Percentiles rank a stretch among this genome's conserved stretches.
phyloP scores from a whole-genome alignment of 2,329 filamentous ascomycete genomes.

The Drechslerella coelobrocha region DNA sequence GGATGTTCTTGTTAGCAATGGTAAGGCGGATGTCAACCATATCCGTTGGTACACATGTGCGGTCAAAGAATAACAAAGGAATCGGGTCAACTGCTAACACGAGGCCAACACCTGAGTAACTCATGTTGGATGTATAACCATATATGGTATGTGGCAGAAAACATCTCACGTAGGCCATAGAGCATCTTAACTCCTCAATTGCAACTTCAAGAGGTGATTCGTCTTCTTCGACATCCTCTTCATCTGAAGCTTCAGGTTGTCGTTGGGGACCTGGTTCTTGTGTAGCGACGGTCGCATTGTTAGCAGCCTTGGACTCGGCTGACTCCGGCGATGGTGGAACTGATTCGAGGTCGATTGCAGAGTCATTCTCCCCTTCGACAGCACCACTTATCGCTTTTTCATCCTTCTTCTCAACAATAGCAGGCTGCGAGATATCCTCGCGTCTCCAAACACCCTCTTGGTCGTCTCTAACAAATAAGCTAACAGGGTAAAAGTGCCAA shows the following conservation, averaged over 20 bases:
- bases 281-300: neutral
- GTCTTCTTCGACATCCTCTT: constrained; percentile 52
- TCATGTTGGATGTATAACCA: constrained; percentile 54
- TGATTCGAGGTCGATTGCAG: constrained; percentile 42
- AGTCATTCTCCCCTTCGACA: constrained; percentile 43
- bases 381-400: constrained; percentile 16
- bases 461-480: constrained; percentile 54
- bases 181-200: constrained; percentile 53
- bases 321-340: constrained; percentile 39
- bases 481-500: constrained; percentile 55
- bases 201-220: constrained; percentile 53
- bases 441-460: constrained; percentile 53
- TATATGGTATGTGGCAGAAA: constrained; percentile 55
- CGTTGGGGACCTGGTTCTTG: constrained; percentile 28
- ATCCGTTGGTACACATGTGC: constrained; percentile 55
- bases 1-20: constrained; percentile 54
- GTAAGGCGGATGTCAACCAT: constrained; percentile 56
- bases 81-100: constrained; percentile 54
- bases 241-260: constrained; percentile 8
- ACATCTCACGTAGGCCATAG: constrained; percentile 54
- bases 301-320: constrained; percentile 4
- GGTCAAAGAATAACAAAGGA: constrained; percentile 54
- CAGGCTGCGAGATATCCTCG: constrained; percentile 52
- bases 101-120: constrained; percentile 55
- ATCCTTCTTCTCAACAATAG: constrained; percentile 39